Conservation (phyloP, 2,329 filamentous ascomycete species). For the Lachnellula occidentalis region DNA sequence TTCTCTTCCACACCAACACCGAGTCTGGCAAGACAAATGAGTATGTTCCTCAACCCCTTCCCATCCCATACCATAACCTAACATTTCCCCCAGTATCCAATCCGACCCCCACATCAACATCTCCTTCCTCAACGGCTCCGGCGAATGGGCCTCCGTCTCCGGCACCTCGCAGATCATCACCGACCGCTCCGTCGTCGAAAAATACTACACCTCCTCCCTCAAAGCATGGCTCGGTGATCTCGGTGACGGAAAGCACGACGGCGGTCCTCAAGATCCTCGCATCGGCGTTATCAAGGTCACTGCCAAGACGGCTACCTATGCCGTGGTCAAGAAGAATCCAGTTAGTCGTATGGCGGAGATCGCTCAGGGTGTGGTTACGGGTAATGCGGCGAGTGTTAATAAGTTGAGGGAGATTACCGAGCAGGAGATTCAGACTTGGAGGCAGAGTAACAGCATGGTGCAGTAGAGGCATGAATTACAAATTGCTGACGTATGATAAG, state of each 20-base stretch:
- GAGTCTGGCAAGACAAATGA: constrained; percentile 86
- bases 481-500: background rate
- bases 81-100: constrained; percentile 39
- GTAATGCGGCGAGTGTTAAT: constrained; percentile 66
- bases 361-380: constrained; percentile 69
- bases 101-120: constrained; percentile 73
- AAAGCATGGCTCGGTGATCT: constrained; percentile 87
- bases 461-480: constrained; percentile 11
- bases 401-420: constrained; percentile 69
- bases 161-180: constrained; percentile 65
- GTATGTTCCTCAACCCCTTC: background rate
- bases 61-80: background rate
- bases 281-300: constrained; percentile 77
- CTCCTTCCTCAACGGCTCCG: constrained; percentile 68
- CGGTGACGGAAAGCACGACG: constrained; percentile 77
- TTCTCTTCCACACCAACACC: constrained; percentile 89
- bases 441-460: constrained; percentile 33
- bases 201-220: constrained; percentile 68
- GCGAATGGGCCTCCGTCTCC: constrained; percentile 85
- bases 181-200: constrained; percentile 61
- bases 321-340: constrained; percentile 56
- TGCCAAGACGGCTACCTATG: constrained; percentile 67
- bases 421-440: constrained; percentile 60
- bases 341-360: constrained; percentile 63
- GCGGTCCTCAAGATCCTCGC: constrained; percentile 72